Evolutionary conservation across 2,329 filamentous ascomycete species (phyloP), one percentile per base, ranked within the genome.

Genomic region (Aspergillus clavatus): DNA sequence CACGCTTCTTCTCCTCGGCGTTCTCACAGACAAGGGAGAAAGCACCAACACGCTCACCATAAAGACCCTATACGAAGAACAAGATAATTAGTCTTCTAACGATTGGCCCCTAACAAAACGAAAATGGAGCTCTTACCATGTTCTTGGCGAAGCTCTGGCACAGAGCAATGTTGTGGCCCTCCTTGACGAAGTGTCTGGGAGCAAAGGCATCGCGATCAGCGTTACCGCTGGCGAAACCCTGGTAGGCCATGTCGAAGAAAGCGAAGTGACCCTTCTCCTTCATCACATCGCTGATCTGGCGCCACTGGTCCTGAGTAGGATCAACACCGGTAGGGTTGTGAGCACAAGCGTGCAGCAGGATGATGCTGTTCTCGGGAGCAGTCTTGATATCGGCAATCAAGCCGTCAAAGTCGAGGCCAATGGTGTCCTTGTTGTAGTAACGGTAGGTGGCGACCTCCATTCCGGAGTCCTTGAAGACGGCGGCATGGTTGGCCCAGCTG

Each of bases 221-320:
- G 73, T 95, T 82, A 58, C 91, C 91, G 54, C 86, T 93, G 60
- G 91, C 91, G 66, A 98, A 97, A 61, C 91, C 91, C 76, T 98
- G 91, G 80, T 98, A 98, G 54, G 91, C 91, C 90, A 96, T 96
- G 72, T 97, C 91, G 76, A 97, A 98, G 82, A 98, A 96, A 61
- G 89, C 84, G 70, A 86, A 95, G 80, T 97, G 91, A 40, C 79
- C 83, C 69, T 86, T 83, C 67, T 82, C 80, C 81, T 94, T 94
- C 71, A 95, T 83, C 51, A 85, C 86, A 50, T 86, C 75, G 71
- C 87, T 88, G 70, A 98, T 93, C 75, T 91, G 78, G 72, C 82
- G 82, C 91, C 91, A 97, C 77, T 97, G 91, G 70, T 88, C 86
- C 61, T 82, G 74, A 33, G 87, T 95, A 27, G 91, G 93, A 74